These are phyloP conservation scores for Elsinoe fawcettii DNA, from an alignment of 2,329 filamentous ascomycete genomes.

Conservation along the genomic window DNA sequence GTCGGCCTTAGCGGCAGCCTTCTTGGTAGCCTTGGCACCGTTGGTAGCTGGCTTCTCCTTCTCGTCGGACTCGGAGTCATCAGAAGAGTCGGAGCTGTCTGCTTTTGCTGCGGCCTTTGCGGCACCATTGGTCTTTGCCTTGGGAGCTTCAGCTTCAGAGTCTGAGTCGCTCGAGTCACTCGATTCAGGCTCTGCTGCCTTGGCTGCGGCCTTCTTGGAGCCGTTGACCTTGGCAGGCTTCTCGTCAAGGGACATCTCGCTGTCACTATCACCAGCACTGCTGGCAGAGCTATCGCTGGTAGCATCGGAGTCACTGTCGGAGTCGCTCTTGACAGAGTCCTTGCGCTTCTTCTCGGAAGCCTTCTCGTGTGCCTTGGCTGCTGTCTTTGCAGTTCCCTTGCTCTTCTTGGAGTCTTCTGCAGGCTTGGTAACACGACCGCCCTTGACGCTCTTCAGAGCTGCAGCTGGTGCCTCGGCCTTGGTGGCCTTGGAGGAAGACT, in stretches of 20 bases:
- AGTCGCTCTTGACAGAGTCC: constrained; percentile 36
- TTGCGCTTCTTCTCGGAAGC: constrained; percentile 33
- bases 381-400: constrained; percentile 58
- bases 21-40: constrained; percentile 22
- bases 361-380: constrained; percentile 44
- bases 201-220: constrained; percentile 23
- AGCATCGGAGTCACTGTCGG: constrained; percentile 29
- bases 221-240: constrained; percentile 29
- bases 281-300: constrained; percentile 31
- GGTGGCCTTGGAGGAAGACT: constrained; percentile 28
- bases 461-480: constrained; percentile 18
- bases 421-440: constrained; percentile 59
- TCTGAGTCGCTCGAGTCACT: constrained; percentile 20
- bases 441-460: constrained; percentile 50
- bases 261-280: constrained; percentile 25
- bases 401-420: constrained; percentile 60
- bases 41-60: constrained; percentile 26
- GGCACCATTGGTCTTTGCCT: constrained; percentile 29
- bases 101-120: constrained; percentile 32
- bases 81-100: constrained; percentile 30
- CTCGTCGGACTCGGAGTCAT: constrained; percentile 27
- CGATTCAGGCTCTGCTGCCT: constrained; percentile 16
- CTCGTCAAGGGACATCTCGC: constrained; percentile 24
- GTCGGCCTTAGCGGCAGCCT: constrained; percentile 24
- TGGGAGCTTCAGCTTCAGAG: constrained; percentile 22